phyloP scores from a whole-genome alignment of 1,139 yeast species.

The Blastobotrys ciferrii region DNA sequence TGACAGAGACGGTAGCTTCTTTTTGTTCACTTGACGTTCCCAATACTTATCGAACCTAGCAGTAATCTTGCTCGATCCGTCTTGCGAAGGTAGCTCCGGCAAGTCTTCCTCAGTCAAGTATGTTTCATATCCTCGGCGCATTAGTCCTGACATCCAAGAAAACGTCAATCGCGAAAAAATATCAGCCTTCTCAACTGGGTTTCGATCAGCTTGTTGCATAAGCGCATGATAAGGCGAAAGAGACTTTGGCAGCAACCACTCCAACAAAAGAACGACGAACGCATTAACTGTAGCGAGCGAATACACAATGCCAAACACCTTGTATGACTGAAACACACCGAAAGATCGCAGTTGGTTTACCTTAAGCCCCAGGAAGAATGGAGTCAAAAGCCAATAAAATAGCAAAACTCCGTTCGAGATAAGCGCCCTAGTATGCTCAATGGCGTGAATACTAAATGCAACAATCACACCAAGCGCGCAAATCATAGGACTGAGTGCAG shows the following conservation, averaged over 20 bases:
- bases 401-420: conserved; percentile 70
- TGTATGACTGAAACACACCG: conserved; percentile 36
- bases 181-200: conserved; percentile 80
- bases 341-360: conserved; percentile 52
- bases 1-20: conserved; percentile 60
- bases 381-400: conserved; percentile 70
- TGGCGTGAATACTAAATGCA: conserved; percentile 58
- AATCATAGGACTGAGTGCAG: conserved; percentile 44
- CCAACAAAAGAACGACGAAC: conserved; percentile 51
- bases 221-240: conserved; percentile 43
- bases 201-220: conserved; percentile 40
- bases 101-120: conserved; percentile 74
- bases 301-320: conserved; percentile 38
- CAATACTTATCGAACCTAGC: conserved; percentile 57
- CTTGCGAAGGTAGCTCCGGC: conserved; percentile 71
- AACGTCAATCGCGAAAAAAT: conserved; percentile 77
- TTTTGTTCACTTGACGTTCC: conserved; percentile 46
- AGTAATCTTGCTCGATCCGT: conserved; percentile 47
- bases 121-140: conserved; percentile 78
- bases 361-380: conserved; percentile 44
- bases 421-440: conserved; percentile 63
- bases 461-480: conserved; percentile 48
- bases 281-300: conserved; percentile 52
- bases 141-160: conserved; percentile 88
- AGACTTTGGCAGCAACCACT: conserved; percentile 51